phyloP scores from a whole-genome alignment of 352 stramenopile species.

The Stramenopiles sp. region DNA sequence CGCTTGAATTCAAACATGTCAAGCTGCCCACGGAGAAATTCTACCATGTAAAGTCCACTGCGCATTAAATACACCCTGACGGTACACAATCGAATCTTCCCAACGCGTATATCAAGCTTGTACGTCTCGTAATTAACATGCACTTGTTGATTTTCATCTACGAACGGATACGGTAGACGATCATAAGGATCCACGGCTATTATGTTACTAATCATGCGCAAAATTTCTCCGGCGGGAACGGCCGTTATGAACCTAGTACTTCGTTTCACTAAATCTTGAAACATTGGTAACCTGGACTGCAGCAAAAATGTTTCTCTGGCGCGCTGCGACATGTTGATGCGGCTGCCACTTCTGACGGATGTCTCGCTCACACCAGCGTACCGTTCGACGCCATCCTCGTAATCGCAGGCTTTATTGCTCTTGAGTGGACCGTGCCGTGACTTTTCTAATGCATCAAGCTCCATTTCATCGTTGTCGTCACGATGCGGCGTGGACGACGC shows the following conservation, averaged over 20 bases:
- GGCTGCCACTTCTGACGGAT: constrained; percentile 37
- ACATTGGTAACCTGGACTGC: constrained; percentile 29
- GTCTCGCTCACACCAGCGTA: constrained; percentile 43
- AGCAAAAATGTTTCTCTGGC: constrained; percentile 24
- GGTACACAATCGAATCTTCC: constrained; percentile 38
- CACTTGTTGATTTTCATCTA: constrained; percentile 33
- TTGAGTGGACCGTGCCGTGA: constrained; percentile 25
- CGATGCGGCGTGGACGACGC: too few relatives aligned
- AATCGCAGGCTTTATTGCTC: constrained; percentile 36
- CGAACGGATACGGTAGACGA: constrained; percentile 31
- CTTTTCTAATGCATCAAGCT: constrained; percentile 32
- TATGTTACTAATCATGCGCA: constrained; percentile 41
- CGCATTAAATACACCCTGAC: constrained; percentile 54
- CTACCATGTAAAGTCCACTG: constrained; percentile 46
- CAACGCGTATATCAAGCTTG: constrained; percentile 42
- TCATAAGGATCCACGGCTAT: constrained; percentile 30
- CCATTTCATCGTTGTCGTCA: too few relatives aligned
- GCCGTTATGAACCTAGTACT: constrained; percentile 47
- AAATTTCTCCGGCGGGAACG: constrained; percentile 37
- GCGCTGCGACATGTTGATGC: constrained; percentile 32
- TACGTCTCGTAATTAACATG: constrained; percentile 44
- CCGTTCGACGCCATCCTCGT: too few relatives aligned
- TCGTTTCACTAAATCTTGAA: constrained; percentile 39
- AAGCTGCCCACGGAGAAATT: constrained; percentile 46
- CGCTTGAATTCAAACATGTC: constrained; percentile 63